Percentiles rank a stretch among this genome's conserved stretches.
These are phyloP conservation scores for Xylariaceae sp. DNA, from an alignment of 2,329 filamentous ascomycete species.

Conservation along the genomic window DNA sequence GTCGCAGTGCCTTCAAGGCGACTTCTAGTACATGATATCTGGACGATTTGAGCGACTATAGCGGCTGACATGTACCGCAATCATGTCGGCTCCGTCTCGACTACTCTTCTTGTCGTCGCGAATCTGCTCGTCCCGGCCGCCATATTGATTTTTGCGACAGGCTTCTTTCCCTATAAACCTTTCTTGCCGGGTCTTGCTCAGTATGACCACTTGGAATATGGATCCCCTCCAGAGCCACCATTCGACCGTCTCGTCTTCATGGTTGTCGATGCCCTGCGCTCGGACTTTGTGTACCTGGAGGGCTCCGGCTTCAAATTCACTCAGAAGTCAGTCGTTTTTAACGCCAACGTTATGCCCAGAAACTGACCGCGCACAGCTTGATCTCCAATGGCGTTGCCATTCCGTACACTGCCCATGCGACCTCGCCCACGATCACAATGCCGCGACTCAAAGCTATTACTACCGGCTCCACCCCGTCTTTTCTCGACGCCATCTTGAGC, in stretches of 20 bases:
- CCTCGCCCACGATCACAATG: conserved; percentile 98
- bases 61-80: conserved; percentile 24
- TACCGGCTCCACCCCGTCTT: conserved; percentile 95
- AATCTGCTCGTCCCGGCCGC: conserved; percentile 76
- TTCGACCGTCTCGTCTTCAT: conserved; percentile 95
- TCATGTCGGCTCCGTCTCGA: conserved; percentile 24
- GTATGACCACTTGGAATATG: conserved; percentile 55
- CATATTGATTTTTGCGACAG: conserved; percentile 73
- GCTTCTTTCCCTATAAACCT: conserved; percentile 98
- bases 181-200: conserved; percentile 80
- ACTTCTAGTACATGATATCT: too few species aligned
- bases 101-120: conserved; percentile 54
- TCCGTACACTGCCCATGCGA: conserved; percentile 92
- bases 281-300: conserved; percentile 87
- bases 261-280: conserved; percentile 93
- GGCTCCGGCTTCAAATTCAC: conserved; percentile 82
- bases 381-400: conserved; percentile 80
- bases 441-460: conserved; percentile 95
- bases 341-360: background rate
- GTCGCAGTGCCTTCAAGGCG: too few species aligned
- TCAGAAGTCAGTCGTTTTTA: conserved; percentile 61
- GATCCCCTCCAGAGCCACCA: conserved; percentile 55
- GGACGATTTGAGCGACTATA: too few species aligned
- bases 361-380: conserved; percentile 48
- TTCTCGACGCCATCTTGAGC: conserved; percentile 94